Percentiles rank a stretch among this genome's conserved stretches.
Evolutionary conservation across 208 protist genomes (phyloP).

Genomic region (Vickermania spadyakhi): DNA sequence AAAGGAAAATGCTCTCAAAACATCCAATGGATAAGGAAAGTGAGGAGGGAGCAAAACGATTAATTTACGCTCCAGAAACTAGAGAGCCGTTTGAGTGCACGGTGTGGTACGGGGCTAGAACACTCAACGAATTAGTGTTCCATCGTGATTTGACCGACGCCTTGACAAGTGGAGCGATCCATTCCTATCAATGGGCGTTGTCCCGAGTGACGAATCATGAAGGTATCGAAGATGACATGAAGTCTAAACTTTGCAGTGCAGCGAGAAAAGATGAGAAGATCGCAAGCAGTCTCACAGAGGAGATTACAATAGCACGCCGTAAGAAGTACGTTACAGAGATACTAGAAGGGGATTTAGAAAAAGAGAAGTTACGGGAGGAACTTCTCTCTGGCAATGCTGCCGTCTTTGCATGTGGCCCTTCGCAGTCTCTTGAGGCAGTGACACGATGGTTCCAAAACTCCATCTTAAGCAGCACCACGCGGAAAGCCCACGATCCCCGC

Average conservation of each 20-base stretch:
- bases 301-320: too few relatives aligned
- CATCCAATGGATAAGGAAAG: not conserved
- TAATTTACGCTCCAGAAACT: not conserved
- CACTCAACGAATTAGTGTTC: slow-evolving; percentile 49
- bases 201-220: slow-evolving; percentile 20
- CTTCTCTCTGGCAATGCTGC: slow-evolving; percentile 20
- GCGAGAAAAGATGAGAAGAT: too few relatives aligned
- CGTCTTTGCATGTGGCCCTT: slow-evolving; percentile 67
- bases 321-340: slow-evolving; percentile 59
- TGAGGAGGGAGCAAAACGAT: too few relatives aligned
- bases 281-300: too few relatives aligned
- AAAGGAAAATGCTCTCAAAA: too few relatives aligned
- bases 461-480: too few relatives aligned
- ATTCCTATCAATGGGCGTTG: slow-evolving; percentile 43
- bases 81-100: slow-evolving; percentile 27
- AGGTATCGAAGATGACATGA: not conserved
- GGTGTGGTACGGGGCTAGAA: slow-evolving; percentile 64
- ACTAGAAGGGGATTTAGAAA: slow-evolving; percentile 16
- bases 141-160: slow-evolving; percentile 44
- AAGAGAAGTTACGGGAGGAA: slow-evolving; percentile 8
- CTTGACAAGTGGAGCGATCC: slow-evolving; percentile 26
- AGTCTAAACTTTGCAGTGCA: too few relatives aligned
- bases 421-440: too few relatives aligned
- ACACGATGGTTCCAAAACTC: too few relatives aligned
- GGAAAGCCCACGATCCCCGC: too few relatives aligned